Evolutionary conservation across 2,329 filamentous ascomycete genomes (phyloP).

Genomic region (Cordyceps fumosorosea): DNA sequence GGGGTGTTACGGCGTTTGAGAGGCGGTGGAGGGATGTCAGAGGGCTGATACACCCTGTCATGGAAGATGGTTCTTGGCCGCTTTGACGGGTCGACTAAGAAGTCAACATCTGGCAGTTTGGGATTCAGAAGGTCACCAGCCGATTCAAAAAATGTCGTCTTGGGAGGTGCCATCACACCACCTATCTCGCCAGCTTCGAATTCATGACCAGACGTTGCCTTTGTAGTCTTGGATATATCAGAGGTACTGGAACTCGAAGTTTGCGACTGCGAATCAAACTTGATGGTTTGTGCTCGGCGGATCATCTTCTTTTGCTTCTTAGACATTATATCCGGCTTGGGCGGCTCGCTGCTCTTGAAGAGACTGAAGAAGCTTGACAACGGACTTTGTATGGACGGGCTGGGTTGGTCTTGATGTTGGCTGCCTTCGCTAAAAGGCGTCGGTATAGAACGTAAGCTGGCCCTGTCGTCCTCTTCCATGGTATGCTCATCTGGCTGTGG

Average conservation of each 20-base stretch:
- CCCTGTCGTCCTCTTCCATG: conserved; percentile 59
- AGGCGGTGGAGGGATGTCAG: conserved; percentile 82
- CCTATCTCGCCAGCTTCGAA: conserved; percentile 35
- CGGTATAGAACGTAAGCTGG: conserved; percentile 44
- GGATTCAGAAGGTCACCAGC: conserved; percentile 90
- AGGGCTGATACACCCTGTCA: conserved; percentile 88
- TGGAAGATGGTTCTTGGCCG: conserved; percentile 91
- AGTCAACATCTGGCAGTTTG: conserved; percentile 73
- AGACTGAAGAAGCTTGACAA: conserved; percentile 64
- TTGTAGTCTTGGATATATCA: conserved; percentile 20
- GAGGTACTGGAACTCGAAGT: conserved; percentile 16
- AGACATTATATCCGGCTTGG: conserved; percentile 43
- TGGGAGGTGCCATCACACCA: conserved; percentile 65
- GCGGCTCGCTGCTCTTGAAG: conserved; percentile 54
- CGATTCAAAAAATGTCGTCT: conserved; percentile 90
- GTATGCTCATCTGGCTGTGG: conserved; percentile 64
- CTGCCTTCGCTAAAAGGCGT: conserved; percentile 22
- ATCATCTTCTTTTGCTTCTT: conserved; percentile 65
- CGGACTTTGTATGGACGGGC: conserved; percentile 38
- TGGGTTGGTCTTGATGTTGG: conserved; percentile 10
- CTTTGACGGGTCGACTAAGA: conserved; percentile 73
- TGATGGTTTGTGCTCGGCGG: conserved; percentile 69
- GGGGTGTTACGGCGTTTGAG: conserved; percentile 46
- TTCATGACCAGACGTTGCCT: conserved; percentile 46
- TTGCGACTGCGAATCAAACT: conserved; percentile 28